Percentiles rank a stretch among this genome's conserved stretches.
Conservation (phyloP, 129 eudicot species). For the Flaveria linearis region DNA sequence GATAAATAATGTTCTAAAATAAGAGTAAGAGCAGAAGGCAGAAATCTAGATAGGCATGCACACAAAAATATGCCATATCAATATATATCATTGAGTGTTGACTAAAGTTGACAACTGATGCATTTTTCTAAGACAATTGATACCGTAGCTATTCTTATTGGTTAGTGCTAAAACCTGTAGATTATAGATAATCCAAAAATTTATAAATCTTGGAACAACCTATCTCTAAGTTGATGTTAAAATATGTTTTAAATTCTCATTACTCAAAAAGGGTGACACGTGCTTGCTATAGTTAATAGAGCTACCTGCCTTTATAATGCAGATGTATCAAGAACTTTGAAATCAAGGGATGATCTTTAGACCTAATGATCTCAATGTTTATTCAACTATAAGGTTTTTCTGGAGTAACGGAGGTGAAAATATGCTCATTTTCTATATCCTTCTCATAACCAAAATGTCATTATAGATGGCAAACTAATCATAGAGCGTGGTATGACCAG, state of each 20-base stretch:
- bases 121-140: neutral
- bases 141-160: neutral
- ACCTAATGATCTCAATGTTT: too few relatives aligned
- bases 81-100: neutral
- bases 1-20: constrained; percentile 1
- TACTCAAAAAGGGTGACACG: too few relatives aligned
- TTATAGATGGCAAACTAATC: neutral
- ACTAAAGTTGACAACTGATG: too few relatives aligned
- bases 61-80: neutral
- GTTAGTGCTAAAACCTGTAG: neutral
- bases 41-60: neutral
- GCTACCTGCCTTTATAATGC: too few relatives aligned
- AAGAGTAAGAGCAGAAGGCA: neutral
- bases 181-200: too few relatives aligned
- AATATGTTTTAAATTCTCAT: too few relatives aligned
- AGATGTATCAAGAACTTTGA: too few relatives aligned
- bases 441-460: neutral
- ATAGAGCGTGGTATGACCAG: neutral
- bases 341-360: too few relatives aligned
- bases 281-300: too few relatives aligned
- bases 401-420: neutral
- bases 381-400: neutral
- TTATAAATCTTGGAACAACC: too few relatives aligned
- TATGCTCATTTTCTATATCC: neutral
- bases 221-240: too few relatives aligned